Evolutionary conservation across 768 basidiomycete genomes (phyloP), one percentile per base, ranked within the genome.

Genomic region (Amanita polypyramis): DNA sequence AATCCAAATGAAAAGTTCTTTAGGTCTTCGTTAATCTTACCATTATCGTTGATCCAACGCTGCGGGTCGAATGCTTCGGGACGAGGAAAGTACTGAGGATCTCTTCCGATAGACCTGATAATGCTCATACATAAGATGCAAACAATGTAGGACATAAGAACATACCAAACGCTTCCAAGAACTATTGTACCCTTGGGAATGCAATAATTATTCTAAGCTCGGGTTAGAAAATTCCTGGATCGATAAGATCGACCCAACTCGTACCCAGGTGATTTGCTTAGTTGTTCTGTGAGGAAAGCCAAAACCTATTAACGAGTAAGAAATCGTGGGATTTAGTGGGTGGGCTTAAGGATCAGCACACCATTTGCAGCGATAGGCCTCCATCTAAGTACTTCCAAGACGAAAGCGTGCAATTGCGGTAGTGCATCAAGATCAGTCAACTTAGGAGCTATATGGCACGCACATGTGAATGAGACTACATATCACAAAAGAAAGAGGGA

Each of bases 201-300:
- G 5, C 72, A 52, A 46, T 73, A 72, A n/a, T 70, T 67, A 34
- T 69, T 60, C 70, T 77, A 48, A 3, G 19, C 52, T 33, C 33
- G 23, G 23, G 14, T 39, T 15, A 39, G 37, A 27, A 27, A 27
- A 27, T 27, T 7, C 25, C 7, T 27, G 25, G 7, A 27, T 27
- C 7, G 25, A 27, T 27, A 7, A 7, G 25, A 7, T 27, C 3
- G 25, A 27, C 7, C 25, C 25, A 27, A 27, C 19, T n/a, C 62
- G 15, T 49, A 80, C 79, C 69, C 79, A 85, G 21, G 75, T 57
- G 29, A 86, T 74, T 45, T 85, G 81, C 46, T 73, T 73, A 1
- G 75, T 77, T 1, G 82, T 75, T 37, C 74, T 73, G 53, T 86
- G 84, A 2, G 79, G 68, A 52, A 83, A 79, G 1, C 82, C 68